phyloP scores from a whole-genome alignment of 805 yeast species.

The Cyberlindnera amylophila region DNA sequence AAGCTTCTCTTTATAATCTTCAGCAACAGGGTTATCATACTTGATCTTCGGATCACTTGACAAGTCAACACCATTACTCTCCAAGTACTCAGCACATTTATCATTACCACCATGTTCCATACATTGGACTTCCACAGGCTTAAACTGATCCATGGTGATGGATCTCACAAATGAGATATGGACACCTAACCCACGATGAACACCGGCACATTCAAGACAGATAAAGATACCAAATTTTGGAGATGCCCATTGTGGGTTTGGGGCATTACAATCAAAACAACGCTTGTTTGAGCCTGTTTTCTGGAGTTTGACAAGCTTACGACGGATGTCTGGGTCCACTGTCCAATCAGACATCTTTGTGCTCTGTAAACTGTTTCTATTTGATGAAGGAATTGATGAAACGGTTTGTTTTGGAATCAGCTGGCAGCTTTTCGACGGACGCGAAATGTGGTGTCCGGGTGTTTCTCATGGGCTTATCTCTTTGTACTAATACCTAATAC shows the following conservation, averaged over 20 bases:
- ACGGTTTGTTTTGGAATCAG: background rate
- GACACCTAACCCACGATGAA: constrained; percentile 93
- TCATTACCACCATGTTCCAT: constrained; percentile 96
- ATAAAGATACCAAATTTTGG: constrained; percentile 97
- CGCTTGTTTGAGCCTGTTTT: constrained; percentile 78
- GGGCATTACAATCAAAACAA: constrained; percentile 92
- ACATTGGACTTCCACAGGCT: constrained; percentile 80
- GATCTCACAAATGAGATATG: constrained; percentile 95
- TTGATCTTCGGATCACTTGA: constrained; percentile 64
- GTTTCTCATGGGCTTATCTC: too few species aligned
- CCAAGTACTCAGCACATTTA: constrained; percentile 64
- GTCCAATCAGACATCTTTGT: constrained; percentile 58
- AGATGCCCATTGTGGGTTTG: constrained; percentile 99
- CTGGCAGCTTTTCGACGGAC: background rate
- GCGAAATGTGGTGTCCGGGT: constrained; percentile 1
- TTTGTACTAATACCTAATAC: too few species aligned
- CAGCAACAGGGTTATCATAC: constrained; percentile 89
- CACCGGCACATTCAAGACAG: constrained; percentile 97
- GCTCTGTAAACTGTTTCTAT: too few species aligned
- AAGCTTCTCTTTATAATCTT: constrained; percentile 82
- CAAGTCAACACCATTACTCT: constrained; percentile 64
- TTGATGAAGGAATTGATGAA: too few species aligned
- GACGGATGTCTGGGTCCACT: constrained; percentile 89
- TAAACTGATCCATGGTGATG: constrained; percentile 98
- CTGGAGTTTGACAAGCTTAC: constrained; percentile 72